These are phyloP conservation scores for Babesia sp. DNA, from an alignment of 169 alveolate genomes.

Conservation along the genomic window DNA sequence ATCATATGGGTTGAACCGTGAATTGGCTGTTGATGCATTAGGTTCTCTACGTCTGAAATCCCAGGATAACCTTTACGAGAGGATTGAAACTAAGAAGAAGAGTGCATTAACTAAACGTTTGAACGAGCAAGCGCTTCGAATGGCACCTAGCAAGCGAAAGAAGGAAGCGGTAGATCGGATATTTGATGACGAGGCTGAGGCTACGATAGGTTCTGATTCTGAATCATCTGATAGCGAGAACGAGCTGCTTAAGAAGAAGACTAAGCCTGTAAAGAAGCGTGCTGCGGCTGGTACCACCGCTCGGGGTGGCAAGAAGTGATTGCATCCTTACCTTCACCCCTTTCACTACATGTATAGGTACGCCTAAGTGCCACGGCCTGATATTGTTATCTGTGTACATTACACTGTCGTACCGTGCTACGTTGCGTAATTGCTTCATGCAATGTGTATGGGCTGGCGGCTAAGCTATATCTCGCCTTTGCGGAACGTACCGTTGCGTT, in stretches of 20 bases:
- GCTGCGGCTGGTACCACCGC: conserved; percentile 13
- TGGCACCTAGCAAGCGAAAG: conserved; percentile 24
- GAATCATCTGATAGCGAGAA: conserved; percentile 31
- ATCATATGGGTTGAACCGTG: conserved; percentile 66
- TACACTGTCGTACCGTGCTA: too few relatives aligned
- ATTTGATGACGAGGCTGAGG: conserved; percentile 35
- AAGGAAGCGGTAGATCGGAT: conserved; percentile 3
- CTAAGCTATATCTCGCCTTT: too few relatives aligned
- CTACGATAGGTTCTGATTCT: background rate
- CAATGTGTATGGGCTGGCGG: too few relatives aligned
- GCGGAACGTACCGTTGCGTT: too few relatives aligned
- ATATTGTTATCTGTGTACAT: too few relatives aligned
- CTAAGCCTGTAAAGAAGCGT: conserved; percentile 24
- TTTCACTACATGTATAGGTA: background rate
- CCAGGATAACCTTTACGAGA: conserved; percentile 74
- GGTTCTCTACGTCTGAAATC: conserved; percentile 66
- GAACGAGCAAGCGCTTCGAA: conserved; percentile 27
- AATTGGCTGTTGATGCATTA: conserved; percentile 68
- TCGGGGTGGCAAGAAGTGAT: conserved; percentile 27
- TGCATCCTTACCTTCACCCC: too few relatives aligned
- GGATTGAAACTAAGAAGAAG: conserved; percentile 65
- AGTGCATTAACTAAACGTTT: conserved; percentile 66
- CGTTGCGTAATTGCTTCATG: too few relatives aligned
- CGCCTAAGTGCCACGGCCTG: background rate
- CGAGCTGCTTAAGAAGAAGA: conserved; percentile 21